Evolutionary conservation across 140 eudicot species (phyloP).

Genomic region (Oenanthe javanica): DNA sequence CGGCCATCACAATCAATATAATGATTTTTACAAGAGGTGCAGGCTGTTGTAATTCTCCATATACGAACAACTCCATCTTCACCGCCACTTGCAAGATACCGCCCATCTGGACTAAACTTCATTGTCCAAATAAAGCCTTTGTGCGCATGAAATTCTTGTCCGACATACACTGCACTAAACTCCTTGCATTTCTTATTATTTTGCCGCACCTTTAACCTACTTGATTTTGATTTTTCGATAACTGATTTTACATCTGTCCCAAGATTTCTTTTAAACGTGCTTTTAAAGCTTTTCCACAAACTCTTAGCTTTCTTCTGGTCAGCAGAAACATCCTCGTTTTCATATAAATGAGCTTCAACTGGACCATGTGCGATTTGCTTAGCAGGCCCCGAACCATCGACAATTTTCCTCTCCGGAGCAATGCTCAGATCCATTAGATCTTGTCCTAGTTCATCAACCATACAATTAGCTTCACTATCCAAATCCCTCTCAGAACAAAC

Average conservation of each 20-base stretch:
- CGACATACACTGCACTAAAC: slow-evolving; percentile 26
- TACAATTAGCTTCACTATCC: slow-evolving; percentile 24
- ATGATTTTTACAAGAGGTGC: slow-evolving; percentile 10
- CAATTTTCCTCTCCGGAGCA: neutral
- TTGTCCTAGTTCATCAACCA: slow-evolving; percentile 26
- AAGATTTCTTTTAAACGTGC: slow-evolving; percentile 17
- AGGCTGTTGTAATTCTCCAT: slow-evolving; percentile 29
- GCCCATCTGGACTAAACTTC: slow-evolving; percentile 57
- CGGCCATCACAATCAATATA: neutral
- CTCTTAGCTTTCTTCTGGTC: slow-evolving; percentile 18
- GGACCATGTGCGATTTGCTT: neutral
- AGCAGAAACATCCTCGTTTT: neutral
- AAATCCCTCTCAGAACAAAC: slow-evolving; percentile 14
- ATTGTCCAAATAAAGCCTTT: slow-evolving; percentile 37
- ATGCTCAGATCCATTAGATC: slow-evolving; percentile 5
- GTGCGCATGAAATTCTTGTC: slow-evolving; percentile 47
- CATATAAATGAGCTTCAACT: neutral
- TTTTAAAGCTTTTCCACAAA: slow-evolving; percentile 30
- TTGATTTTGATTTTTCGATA: slow-evolving; percentile 7
- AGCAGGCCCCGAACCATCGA: neutral
- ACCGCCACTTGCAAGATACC: slow-evolving; percentile 50
- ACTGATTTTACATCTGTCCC: slow-evolving; percentile 8
- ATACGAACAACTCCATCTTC: slow-evolving; percentile 50
- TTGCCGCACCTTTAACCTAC: slow-evolving; percentile 21
- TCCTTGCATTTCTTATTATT: slow-evolving; percentile 33